Evolutionary conservation across 2,329 filamentous ascomycete species (phyloP).

Genomic region (Coniochaeta ligniaria): DNA sequence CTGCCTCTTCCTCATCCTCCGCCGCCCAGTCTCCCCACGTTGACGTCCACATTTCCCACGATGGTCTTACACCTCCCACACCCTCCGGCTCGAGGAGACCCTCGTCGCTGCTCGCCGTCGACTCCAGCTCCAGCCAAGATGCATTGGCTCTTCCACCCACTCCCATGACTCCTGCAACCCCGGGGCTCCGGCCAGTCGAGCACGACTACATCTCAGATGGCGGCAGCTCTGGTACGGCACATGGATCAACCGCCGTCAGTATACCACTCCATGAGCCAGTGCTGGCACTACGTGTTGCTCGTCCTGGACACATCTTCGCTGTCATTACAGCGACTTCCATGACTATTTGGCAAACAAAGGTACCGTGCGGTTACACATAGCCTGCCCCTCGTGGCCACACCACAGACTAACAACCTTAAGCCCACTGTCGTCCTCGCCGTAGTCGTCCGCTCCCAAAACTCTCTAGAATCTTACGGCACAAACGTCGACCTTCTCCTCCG

Average conservation of each 20-base stretch:
- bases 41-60: conserved; percentile 47
- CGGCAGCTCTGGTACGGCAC: conserved; percentile 18
- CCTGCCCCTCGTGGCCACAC: background rate
- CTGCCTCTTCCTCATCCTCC: conserved; percentile 55
- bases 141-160: conserved; percentile 25
- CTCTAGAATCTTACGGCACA: conserved; percentile 73
- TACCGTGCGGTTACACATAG: conserved; percentile 29
- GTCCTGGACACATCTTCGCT: conserved; percentile 76
- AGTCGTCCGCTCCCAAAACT: conserved; percentile 73
- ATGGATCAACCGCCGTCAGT: conserved; percentile 17
- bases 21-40: conserved; percentile 22
- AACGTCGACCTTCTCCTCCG: conserved; percentile 81
- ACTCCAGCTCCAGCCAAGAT: conserved; percentile 22
- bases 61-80: conserved; percentile 42
- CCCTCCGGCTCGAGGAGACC: conserved; percentile 6
- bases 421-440: conserved; percentile 84
- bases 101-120: conserved; percentile 14
- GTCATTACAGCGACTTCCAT: conserved; percentile 80
- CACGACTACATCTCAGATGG: conserved; percentile 34
- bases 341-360: conserved; percentile 95
- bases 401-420: conserved; percentile 33
- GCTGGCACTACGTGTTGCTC: conserved; percentile 67
- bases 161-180: conserved; percentile 41
- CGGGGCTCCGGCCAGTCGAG: conserved; percentile 52
- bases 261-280: conserved; percentile 56